phyloP scores from a whole-genome alignment of 1,139 yeast species.

The Meyerozyma smithsonii region DNA sequence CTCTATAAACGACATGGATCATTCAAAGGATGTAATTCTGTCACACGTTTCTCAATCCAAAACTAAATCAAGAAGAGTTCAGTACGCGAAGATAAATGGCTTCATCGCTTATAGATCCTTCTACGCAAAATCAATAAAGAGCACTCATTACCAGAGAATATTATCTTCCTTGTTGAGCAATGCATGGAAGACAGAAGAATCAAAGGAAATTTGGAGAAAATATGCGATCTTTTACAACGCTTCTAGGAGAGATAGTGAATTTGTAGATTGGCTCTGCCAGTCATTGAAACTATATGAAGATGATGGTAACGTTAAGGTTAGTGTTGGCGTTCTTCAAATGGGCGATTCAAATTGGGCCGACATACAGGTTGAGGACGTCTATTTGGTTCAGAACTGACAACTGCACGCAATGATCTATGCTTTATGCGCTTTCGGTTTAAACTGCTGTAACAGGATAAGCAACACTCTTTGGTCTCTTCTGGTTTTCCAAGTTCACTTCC shows the following conservation, averaged over 20 bases:
- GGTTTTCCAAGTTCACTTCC: conserved; percentile 10
- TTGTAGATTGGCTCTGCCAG: conserved; percentile 19
- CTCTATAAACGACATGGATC: background rate
- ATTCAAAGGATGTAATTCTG: conserved; percentile 6
- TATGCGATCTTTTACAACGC: conserved; percentile 28
- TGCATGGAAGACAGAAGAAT: conserved; percentile 25
- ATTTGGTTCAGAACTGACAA: background rate
- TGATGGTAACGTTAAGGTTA: background rate
- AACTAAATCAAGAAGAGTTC: conserved; percentile 1
- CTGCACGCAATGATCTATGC: too few relatives aligned
- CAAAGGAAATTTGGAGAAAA: conserved; percentile 24
- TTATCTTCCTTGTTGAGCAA: conserved; percentile 21
- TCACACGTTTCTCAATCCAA: conserved; percentile 7
- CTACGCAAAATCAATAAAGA: conserved; percentile 23
- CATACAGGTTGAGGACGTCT: background rate
- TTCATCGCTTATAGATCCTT: conserved; percentile 35
- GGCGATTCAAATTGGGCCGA: background rate
- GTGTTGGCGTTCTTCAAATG: background rate
- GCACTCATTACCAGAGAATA: conserved; percentile 18
- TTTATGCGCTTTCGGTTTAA: too few relatives aligned
- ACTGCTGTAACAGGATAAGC: background rate
- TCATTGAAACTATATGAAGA: background rate
- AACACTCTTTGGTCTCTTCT: conserved; percentile 15
- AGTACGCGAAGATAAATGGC: conserved; percentile 20
- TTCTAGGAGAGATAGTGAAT: conserved; percentile 9